Evolutionary conservation across 305 asterid species (phyloP).

Genomic region (Withania somnifera): DNA sequence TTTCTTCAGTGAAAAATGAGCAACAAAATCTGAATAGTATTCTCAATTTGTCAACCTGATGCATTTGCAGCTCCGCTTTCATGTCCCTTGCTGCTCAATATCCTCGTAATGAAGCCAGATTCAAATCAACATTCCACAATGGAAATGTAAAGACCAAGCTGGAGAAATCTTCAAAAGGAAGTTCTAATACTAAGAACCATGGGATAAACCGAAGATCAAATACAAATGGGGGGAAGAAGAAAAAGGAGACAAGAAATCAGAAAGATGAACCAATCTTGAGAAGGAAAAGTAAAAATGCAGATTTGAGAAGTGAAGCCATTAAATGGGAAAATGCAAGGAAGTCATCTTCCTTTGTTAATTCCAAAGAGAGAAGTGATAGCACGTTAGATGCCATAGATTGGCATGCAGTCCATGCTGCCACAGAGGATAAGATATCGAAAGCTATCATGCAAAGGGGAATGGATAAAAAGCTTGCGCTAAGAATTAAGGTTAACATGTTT

Average conservation of each 20-base stretch:
- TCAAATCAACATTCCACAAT: background rate
- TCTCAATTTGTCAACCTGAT: background rate
- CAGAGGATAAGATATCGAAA: constrained; percentile 9
- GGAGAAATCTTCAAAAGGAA: background rate
- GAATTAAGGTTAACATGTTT: constrained; percentile 22
- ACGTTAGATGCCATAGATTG: constrained; percentile 20
- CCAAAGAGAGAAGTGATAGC: background rate
- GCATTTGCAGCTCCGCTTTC: constrained; percentile 28
- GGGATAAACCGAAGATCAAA: background rate
- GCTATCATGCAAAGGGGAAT: constrained; percentile 20
- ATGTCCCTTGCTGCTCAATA: constrained; percentile 35
- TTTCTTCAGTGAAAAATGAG: background rate
- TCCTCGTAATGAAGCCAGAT: constrained; percentile 9
- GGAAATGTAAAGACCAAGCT: background rate
- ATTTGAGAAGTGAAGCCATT: background rate
- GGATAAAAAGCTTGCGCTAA: constrained; percentile 20
- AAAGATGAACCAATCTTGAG: background rate
- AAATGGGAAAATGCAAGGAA: constrained; percentile 11
- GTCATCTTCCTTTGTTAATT: background rate
- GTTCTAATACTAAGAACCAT: background rate
- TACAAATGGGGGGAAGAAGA: background rate
- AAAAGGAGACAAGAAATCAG: background rate
- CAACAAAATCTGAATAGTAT: background rate
- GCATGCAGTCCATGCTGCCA: constrained; percentile 14
- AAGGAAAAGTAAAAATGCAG: constrained; percentile 6